These are phyloP conservation scores for Cyberlindnera maclurae DNA, from an alignment of 805 yeast genomes.

Conservation along the genomic window DNA sequence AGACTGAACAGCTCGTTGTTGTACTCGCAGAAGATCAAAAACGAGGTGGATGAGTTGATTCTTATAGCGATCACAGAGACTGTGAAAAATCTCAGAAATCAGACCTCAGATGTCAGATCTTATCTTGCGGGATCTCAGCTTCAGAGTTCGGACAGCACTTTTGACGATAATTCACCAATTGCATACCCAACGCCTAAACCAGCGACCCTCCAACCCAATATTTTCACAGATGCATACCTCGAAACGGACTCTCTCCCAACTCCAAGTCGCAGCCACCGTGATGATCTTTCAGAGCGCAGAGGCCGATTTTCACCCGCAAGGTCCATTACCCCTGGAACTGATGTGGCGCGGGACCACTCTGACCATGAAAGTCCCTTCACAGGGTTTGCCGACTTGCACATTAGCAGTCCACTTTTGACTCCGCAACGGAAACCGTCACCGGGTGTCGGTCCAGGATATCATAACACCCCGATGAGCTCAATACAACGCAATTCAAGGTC, in stretches of 20 bases:
- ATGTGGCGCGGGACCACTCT: slow-evolving; percentile 17
- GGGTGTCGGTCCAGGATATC: slow-evolving; percentile 8
- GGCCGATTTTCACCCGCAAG: slow-evolving; percentile 24
- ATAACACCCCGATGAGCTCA: slow-evolving; percentile 50
- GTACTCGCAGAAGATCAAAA: slow-evolving; percentile 68
- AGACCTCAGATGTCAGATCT: slow-evolving; percentile 15
- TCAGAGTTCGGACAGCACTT: slow-evolving; percentile 2
- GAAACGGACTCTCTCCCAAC: slow-evolving; percentile 35
- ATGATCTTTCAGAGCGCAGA: slow-evolving; percentile 8
- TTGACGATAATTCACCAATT: slow-evolving; percentile 4
- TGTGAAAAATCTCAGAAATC: slow-evolving; percentile 38
- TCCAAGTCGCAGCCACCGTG: slow-evolving; percentile 8
- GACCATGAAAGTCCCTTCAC: slow-evolving; percentile 11
- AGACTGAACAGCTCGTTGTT: slow-evolving; percentile 69
- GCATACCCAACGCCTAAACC: slow-evolving; percentile 23
- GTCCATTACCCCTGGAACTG: slow-evolving; percentile 40
- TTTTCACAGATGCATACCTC: slow-evolving; percentile 36
- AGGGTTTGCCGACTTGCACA: slow-evolving; percentile 20
- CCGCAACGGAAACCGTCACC: slow-evolving; percentile 26
- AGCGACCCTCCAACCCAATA: slow-evolving; percentile 17
- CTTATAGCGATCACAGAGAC: slow-evolving; percentile 57
- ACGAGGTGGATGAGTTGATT: slow-evolving; percentile 70
- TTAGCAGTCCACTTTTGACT: slow-evolving; percentile 25
- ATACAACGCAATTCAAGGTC: slow-evolving; percentile 43
- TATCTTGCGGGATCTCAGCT: slow-evolving; percentile 4